Conservation (phyloP, 2,329 filamentous ascomycete species). For the Malbranchea zuffiana region DNA sequence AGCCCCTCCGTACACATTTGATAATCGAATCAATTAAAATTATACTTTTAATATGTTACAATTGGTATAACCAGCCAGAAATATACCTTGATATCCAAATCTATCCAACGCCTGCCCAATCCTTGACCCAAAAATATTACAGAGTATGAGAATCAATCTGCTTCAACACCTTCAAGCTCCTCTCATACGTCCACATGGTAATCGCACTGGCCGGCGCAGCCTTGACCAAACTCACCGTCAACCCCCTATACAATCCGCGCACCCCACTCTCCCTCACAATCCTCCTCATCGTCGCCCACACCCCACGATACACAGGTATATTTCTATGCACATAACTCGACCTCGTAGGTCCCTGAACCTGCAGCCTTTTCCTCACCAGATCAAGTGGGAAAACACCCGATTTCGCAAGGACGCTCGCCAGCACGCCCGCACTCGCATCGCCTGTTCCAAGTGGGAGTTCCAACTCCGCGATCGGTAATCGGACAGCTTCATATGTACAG, state of each 20-base stretch:
- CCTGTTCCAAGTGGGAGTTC: conserved; percentile 61
- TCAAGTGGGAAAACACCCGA: conserved; percentile 88
- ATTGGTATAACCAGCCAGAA: too few relatives aligned
- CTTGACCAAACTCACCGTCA: conserved; percentile 83
- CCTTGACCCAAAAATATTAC: background rate
- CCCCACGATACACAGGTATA: conserved; percentile 70
- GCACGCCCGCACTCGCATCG: conserved; percentile 70
- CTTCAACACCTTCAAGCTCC: conserved; percentile 52
- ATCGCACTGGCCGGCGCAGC: conserved; percentile 86
- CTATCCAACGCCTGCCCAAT: too few relatives aligned
- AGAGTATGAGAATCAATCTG: conserved; percentile 20
- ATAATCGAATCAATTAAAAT: conserved; percentile 8
- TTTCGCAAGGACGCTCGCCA: conserved; percentile 73
- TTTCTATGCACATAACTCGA: conserved; percentile 69
- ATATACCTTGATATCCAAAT: too few relatives aligned
- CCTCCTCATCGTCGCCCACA: conserved; percentile 52
- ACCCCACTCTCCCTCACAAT: conserved; percentile 65
- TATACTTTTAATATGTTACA: conserved; percentile 1
- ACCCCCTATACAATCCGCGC: conserved; percentile 72
- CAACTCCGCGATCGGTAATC: conserved; percentile 46
- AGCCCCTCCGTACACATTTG: conserved; percentile 9
- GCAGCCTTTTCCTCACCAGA: conserved; percentile 80
- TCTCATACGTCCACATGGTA: conserved; percentile 91
- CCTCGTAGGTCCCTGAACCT: conserved; percentile 86
- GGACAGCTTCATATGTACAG: conserved; percentile 68